phyloP scores from a whole-genome alignment of 805 yeast species.

The Monosporozyma siamensis region DNA sequence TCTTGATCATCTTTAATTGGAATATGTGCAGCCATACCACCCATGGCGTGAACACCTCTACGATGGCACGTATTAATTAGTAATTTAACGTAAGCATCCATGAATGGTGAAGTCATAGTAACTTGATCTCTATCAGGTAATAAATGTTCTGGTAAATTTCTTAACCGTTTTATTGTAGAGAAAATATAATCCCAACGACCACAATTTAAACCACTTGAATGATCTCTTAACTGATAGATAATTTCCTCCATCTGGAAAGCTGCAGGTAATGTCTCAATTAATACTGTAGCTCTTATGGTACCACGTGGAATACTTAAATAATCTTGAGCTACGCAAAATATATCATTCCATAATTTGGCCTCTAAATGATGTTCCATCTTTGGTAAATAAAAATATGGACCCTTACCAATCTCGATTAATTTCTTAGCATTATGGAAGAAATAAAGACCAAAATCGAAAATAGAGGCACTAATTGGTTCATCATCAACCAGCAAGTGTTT shows the following conservation, averaged over 20 bases:
- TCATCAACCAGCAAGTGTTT: conserved; percentile 62
- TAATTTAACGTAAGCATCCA: conserved; percentile 67
- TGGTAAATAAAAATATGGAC: conserved; percentile 77
- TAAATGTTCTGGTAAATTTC: conserved; percentile 57
- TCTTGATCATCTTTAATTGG: conserved; percentile 65
- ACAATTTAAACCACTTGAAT: conserved; percentile 74
- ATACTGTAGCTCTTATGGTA: conserved; percentile 69
- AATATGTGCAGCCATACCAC: conserved; percentile 86
- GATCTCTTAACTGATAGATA: conserved; percentile 64
- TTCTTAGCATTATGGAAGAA: conserved; percentile 67
- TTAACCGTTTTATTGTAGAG: conserved; percentile 65
- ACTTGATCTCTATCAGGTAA: conserved; percentile 75
- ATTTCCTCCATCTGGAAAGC: conserved; percentile 85
- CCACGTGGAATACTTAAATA: conserved; percentile 60
- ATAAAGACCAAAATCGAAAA: conserved; percentile 70
- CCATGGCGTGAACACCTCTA: conserved; percentile 79
- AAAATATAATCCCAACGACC: conserved; percentile 88
- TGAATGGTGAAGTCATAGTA: conserved; percentile 73
- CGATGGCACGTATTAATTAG: conserved; percentile 66
- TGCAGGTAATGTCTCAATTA: conserved; percentile 77
- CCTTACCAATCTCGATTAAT: conserved; percentile 53
- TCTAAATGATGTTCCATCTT: conserved; percentile 82
- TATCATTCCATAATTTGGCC: conserved; percentile 77
- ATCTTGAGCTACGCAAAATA: conserved; percentile 70
- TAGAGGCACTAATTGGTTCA: conserved; percentile 68